Conservation (phyloP, 768 basidiomycete species). For the Suillus americanus region DNA sequence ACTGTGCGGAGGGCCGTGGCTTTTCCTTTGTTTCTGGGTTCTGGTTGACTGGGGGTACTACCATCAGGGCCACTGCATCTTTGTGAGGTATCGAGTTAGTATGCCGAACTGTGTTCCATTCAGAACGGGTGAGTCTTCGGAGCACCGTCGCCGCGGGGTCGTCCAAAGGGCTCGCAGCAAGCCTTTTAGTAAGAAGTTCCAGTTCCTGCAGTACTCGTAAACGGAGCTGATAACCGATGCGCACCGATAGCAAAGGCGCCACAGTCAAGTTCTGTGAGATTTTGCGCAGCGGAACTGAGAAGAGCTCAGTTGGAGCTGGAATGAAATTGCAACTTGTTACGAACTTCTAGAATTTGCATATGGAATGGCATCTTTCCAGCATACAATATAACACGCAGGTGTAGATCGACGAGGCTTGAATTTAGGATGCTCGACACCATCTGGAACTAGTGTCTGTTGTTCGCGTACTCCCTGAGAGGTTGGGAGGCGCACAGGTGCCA, state of each 20-base stretch:
- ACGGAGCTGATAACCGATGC: conserved; percentile 67
- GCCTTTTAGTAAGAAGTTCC: conserved; percentile 49
- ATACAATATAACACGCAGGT: conserved; percentile 54
- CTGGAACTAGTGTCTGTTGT: conserved; percentile 39
- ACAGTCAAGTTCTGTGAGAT: conserved; percentile 30
- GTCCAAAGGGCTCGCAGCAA: conserved; percentile 30
- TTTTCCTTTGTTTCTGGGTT: conserved; percentile 45
- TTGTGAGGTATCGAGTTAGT: conserved; percentile 48
- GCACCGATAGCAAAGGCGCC: conserved; percentile 47
- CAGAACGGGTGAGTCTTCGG: conserved; percentile 62
- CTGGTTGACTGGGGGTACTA: conserved; percentile 65
- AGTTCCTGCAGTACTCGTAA: conserved; percentile 77
- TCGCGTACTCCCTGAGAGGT: conserved; percentile 27
- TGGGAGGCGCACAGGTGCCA: conserved; percentile 51
- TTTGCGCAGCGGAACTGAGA: conserved; percentile 23
- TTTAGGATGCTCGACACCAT: conserved; percentile 66
- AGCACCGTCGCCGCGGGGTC: conserved; percentile 42
- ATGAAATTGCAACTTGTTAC: conserved; percentile 30
- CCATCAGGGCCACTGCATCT: conserved; percentile 64
- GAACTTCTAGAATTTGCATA: conserved; percentile 30
- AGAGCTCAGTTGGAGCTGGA: conserved; percentile 8
- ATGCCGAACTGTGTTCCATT: conserved; percentile 50
- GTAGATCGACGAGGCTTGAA: conserved; percentile 50
- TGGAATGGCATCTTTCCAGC: conserved; percentile 51
- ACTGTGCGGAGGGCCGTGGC: conserved; percentile 37